Evolutionary conservation across 2,329 filamentous ascomycete genomes (phyloP), one percentile per base, ranked within the genome.

Genomic region (Fusarium humuli): DNA sequence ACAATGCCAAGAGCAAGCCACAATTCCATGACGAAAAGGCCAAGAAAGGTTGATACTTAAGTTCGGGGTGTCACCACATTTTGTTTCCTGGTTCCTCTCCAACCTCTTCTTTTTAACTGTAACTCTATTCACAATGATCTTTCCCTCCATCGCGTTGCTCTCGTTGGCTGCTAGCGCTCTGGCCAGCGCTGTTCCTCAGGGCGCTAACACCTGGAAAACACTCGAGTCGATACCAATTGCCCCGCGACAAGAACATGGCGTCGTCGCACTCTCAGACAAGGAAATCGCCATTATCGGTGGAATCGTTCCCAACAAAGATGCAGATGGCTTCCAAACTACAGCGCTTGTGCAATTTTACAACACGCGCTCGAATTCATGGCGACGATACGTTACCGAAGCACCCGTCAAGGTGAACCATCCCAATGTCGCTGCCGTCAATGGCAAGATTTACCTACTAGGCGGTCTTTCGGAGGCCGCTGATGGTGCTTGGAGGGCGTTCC

Each of bases 401-500:
- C 81, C 81, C 0, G 45, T 74, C 0, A 46, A 71, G 7, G 63
- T 80, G 5, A 82, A 81, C 49, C 81, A 83, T 55, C 72, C 77
- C 47, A 83, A 83, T 53, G 77, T 75, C 22, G 81, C 78, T 9
- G 77, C 70, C 0, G 72, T 80, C 4, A 61, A 78, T 45, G 77
- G 76, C 46, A 80, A 79, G 56, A 73, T 83, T 14, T 83, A 82
- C 57, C 50, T 83, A 0, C 71, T 83, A 4, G 81, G 82, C 8
- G 81, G 79, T 0, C 73, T 83, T 2, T 67, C 68, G 3, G 72
- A 68, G 10, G 69, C 68, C 6, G 44, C 61, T 14, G 64, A 74
- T 14, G 66, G 57, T 20, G 65, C 68, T 1, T 81, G 79, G 79
- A 46, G 60, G 14, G 76, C 75, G 1, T 56, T 76, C 4, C 29